These are phyloP conservation scores for Biancaea sappan DNA, from an alignment of 306 rosid genomes.

Conservation along the genomic window DNA sequence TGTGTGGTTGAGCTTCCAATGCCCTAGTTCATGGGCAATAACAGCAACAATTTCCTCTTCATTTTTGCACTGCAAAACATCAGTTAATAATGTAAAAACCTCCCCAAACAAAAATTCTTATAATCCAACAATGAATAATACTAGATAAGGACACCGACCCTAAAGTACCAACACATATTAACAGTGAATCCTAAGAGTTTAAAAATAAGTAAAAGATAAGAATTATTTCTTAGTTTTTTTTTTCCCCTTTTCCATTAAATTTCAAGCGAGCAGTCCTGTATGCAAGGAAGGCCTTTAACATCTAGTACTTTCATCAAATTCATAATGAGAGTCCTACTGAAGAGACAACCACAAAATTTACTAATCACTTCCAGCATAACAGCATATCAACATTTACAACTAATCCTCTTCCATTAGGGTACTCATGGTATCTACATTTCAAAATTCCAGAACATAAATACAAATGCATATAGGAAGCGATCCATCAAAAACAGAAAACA, in stretches of 20 bases:
- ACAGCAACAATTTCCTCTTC: constrained; percentile 97
- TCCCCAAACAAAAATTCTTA: not conserved
- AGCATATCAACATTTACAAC: not conserved
- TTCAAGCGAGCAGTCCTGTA: not conserved
- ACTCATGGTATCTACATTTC: not conserved
- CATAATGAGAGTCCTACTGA: not conserved
- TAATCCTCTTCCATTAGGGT: not conserved
- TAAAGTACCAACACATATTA: constrained; percentile 7
- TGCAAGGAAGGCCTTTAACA: not conserved
- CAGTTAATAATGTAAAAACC: constrained; percentile 25
- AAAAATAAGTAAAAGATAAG: constrained; percentile 10
- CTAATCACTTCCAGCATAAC: not conserved
- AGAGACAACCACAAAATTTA: constrained; percentile 21
- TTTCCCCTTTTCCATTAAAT: not conserved
- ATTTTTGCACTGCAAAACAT: constrained; percentile 75
- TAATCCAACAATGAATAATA: not conserved
- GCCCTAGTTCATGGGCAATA: constrained; percentile 97
- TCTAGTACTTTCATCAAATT: not conserved
- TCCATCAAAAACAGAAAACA: not conserved
- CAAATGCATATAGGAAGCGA: not conserved
- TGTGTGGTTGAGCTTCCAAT: constrained; percentile 97
- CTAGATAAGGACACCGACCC: not conserved
- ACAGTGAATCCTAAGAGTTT: not conserved
- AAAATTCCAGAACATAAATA: not conserved
- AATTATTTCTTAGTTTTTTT: not conserved